A percentile compares a stretch with the other conserved stretches of the same genome.
These are phyloP conservation scores for Sphagnum magellanicum DNA, from an alignment of 228 moss, liverwort and hornwort genomes.

Conservation along the genomic window DNA sequence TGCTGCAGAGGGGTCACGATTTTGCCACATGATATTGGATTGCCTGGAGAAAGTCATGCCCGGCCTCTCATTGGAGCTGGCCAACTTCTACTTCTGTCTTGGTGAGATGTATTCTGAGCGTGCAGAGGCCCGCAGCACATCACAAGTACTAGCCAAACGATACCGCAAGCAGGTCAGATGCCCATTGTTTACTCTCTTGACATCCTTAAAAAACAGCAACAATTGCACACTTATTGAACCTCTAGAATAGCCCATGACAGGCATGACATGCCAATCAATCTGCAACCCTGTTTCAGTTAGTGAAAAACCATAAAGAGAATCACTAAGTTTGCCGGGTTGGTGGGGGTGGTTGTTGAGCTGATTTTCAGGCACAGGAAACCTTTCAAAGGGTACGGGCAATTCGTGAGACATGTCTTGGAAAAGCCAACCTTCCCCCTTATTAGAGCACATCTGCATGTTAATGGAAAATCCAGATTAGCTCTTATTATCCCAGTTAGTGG, in stretches of 20 bases:
- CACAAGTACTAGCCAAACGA: slow-evolving; percentile 49
- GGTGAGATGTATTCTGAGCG: slow-evolving; percentile 77
- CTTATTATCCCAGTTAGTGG: neutral
- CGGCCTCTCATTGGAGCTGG: slow-evolving; percentile 62
- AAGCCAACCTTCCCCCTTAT: slow-evolving; percentile 41
- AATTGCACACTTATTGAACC: neutral
- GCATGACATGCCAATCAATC: neutral
- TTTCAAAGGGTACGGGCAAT: slow-evolving; percentile 56
- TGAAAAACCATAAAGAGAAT: neutral
- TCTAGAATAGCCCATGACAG: neutral
- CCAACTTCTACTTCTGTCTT: slow-evolving; percentile 78
- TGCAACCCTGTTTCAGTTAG: neutral
- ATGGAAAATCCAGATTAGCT: neutral
- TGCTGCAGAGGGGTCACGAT: slow-evolving; percentile 57
- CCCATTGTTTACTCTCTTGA: neutral
- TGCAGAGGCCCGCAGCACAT: slow-evolving; percentile 38
- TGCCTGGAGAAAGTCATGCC: slow-evolving; percentile 69
- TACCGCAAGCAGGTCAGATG: slow-evolving; percentile 56
- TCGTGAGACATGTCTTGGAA: slow-evolving; percentile 64
- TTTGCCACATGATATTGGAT: slow-evolving; percentile 49
- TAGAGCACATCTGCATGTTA: neutral
- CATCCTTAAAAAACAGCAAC: neutral
- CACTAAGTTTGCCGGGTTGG: neutral
- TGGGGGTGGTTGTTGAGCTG: neutral
- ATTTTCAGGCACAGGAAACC: slow-evolving; percentile 54